phyloP scores from a whole-genome alignment of 2,329 filamentous ascomycete genomes.

The Cladosporium velox region DNA sequence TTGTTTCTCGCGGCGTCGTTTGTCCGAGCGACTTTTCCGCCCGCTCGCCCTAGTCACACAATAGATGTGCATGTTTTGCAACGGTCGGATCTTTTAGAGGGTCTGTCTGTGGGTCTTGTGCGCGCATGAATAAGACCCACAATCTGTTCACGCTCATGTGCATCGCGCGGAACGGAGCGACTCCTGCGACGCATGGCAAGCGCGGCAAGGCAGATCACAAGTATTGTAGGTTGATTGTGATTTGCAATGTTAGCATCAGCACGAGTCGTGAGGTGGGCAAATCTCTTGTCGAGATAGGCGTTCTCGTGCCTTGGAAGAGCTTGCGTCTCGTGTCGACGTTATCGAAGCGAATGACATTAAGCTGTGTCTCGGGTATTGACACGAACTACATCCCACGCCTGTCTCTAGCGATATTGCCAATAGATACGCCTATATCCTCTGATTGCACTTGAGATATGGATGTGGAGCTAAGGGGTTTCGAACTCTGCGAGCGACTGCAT shows the following conservation, averaged over 20 bases:
- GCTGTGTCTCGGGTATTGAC: not conserved
- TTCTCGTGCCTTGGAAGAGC: not conserved
- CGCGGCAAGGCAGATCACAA: conserved; percentile 10
- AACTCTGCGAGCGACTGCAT: not conserved
- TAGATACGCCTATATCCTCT: not conserved
- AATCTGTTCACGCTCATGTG: not conserved
- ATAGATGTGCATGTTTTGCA: not conserved
- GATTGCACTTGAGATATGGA: not conserved
- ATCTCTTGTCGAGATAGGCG: not conserved
- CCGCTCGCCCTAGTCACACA: not conserved
- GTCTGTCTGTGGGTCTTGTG: not conserved
- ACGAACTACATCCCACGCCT: conserved; percentile 1
- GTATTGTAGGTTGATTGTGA: not conserved
- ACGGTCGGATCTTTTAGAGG: not conserved
- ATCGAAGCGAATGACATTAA: not conserved
- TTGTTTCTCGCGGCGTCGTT: not conserved
- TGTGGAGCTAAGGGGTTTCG: not conserved
- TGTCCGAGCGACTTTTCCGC: not conserved
- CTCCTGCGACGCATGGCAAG: conserved; percentile 11
- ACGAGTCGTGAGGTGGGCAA: not conserved
- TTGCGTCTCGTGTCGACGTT: not conserved
- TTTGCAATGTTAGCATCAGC: not conserved
- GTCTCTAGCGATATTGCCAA: not conserved
- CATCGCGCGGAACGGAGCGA: conserved; percentile 13
- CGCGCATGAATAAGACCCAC: not conserved